Evolutionary conservation across 2,329 filamentous ascomycete genomes (phyloP).

Genomic region (Macrophomina pseudophaseolina): DNA sequence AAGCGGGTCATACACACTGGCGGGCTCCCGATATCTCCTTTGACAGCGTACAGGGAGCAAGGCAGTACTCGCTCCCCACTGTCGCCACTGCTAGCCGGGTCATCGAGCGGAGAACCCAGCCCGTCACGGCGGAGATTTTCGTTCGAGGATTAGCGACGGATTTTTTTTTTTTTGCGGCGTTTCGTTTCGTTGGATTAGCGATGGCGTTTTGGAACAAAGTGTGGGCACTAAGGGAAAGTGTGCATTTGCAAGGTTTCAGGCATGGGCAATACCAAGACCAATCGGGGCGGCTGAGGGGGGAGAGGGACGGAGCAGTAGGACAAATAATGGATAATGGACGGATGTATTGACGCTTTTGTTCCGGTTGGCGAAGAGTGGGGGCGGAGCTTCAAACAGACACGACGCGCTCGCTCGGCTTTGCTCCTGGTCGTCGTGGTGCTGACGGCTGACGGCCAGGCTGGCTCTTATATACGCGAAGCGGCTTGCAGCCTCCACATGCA

Average conservation of each 20-base stretch:
- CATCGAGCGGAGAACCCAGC: conserved; percentile 28
- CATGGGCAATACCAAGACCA: conserved; percentile 18
- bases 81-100: conserved; percentile 38
- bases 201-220: conserved; percentile 17
- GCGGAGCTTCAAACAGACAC: conserved; percentile 4
- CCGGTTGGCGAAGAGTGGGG: conserved; percentile 18
- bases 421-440: not conserved
- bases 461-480: conserved; percentile 11
- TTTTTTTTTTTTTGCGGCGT: not conserved
- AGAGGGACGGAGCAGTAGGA: conserved; percentile 8
- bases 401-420: not conserved
- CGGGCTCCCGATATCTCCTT: conserved; percentile 12
- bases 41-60: conserved; percentile 12
- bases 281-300: conserved; percentile 1
- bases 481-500: not conserved
- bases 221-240: not conserved
- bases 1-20: conserved; percentile 20
- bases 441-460: conserved; percentile 22
- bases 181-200: conserved; percentile 18
- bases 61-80: conserved; percentile 32
- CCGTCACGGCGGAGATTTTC: conserved; percentile 43
- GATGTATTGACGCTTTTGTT: conserved; percentile 23
- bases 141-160: conserved; percentile 24
- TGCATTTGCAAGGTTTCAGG: conserved; percentile 17
- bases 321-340: conserved; percentile 25